Conservation (phyloP, 2,329 filamentous ascomycete species). For the Ophiocordyceps australis region DNA sequence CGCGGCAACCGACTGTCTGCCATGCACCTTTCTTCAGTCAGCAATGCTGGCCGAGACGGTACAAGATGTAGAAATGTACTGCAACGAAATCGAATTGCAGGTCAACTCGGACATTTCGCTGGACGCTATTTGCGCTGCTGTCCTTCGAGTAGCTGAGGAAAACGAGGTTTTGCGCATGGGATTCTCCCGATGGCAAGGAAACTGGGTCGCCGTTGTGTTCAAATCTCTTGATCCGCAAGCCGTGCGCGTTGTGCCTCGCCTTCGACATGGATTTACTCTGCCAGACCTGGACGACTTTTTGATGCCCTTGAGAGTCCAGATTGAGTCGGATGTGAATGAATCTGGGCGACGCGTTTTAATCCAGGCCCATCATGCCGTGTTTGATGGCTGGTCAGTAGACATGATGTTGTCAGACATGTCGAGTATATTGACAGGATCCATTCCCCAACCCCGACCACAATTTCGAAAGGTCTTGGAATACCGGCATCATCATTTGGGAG, state of each 20-base stretch:
- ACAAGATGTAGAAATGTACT: slow-evolving; percentile 43
- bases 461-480: slow-evolving; percentile 42
- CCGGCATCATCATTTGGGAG: slow-evolving; percentile 20
- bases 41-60: slow-evolving; percentile 68
- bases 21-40: slow-evolving; percentile 56
- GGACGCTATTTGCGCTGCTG: slow-evolving; percentile 24
- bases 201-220: slow-evolving; percentile 37
- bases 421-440: slow-evolving; percentile 18
- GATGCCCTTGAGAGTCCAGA: slow-evolving; percentile 42
- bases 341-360: slow-evolving; percentile 19
- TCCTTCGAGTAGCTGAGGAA: slow-evolving; percentile 25
- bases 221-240: slow-evolving; percentile 22
- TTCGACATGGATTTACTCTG: slow-evolving; percentile 19
- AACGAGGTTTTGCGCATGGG: slow-evolving; percentile 61
- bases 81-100: slow-evolving; percentile 59
- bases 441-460: slow-evolving; percentile 24
- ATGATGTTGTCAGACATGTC: slow-evolving; percentile 51
- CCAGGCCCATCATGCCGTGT: slow-evolving; percentile 65
- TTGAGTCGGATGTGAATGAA: slow-evolving; percentile 13
- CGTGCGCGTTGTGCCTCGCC: slow-evolving; percentile 19
- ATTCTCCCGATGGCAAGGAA: slow-evolving; percentile 36
- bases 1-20: slow-evolving; percentile 19
- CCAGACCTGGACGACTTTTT: slow-evolving; percentile 22
- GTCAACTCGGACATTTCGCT: slow-evolving; percentile 18
- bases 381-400: slow-evolving; percentile 88